Evolutionary conservation across 768 basidiomycete species (phyloP).

Genomic region (Stropharia rugosoannulata): DNA sequence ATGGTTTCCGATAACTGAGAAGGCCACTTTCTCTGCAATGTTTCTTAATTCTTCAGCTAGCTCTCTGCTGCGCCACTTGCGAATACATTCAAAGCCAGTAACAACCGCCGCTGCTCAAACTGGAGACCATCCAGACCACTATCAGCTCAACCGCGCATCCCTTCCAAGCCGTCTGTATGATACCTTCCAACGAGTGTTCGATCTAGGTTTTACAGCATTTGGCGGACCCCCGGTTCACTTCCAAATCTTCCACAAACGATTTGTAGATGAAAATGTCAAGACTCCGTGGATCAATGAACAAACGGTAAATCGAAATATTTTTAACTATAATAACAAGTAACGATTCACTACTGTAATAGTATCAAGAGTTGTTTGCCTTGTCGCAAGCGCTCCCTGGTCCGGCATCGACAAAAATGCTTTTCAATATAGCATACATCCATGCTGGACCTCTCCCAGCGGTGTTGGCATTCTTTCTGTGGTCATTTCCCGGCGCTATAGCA

Average conservation of each 20-base stretch:
- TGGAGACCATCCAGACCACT: constrained; percentile 1
- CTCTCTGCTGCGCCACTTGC: constrained; percentile 10
- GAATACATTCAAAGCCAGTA: not conserved
- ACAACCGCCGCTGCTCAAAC: not conserved
- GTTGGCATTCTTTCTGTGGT: constrained; percentile 42
- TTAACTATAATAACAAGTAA: not conserved
- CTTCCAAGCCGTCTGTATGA: constrained; percentile 26
- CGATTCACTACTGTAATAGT: constrained; percentile 22
- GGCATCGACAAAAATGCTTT: constrained; percentile 46
- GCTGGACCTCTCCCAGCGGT: constrained; percentile 41
- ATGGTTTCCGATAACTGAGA: no score
- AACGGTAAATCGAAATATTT: constrained; percentile 28
- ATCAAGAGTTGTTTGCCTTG: constrained; percentile 47
- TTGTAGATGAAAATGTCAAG: constrained; percentile 33
- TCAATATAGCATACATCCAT: constrained; percentile 42
- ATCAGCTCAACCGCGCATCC: constrained; percentile 19
- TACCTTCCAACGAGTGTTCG: constrained; percentile 32
- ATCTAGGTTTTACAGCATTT: constrained; percentile 45
- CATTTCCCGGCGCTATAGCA: constrained; percentile 44
- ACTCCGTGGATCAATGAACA: constrained; percentile 41
- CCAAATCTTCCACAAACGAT: constrained; percentile 40
- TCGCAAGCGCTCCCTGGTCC: constrained; percentile 49
- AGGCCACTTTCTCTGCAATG: not conserved
- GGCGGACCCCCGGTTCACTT: constrained; percentile 52
- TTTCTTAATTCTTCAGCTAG: constrained; percentile 16